phyloP scores from a whole-genome alignment of 805 yeast species.

The Pichia eremophila region DNA sequence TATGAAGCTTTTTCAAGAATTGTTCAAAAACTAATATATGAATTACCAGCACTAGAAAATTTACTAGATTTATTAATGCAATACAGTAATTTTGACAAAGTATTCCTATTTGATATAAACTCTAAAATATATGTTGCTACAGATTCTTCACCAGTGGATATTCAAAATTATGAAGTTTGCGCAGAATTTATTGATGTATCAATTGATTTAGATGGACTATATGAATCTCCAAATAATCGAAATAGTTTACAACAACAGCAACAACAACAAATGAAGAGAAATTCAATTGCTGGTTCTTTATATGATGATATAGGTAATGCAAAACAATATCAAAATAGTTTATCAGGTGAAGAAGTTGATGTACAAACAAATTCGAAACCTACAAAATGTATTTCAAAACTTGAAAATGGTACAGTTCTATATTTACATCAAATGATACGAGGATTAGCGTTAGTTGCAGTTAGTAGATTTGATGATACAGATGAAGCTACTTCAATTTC shows the following conservation, averaged over 20 bases:
- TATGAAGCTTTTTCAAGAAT: constrained; percentile 93
- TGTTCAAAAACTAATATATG: constrained; percentile 84
- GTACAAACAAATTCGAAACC: constrained; percentile 13
- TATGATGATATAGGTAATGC: constrained; percentile 1
- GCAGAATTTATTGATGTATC: constrained; percentile 95
- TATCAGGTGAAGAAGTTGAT: background rate
- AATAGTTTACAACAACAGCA: background rate
- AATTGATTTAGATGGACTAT: constrained; percentile 72
- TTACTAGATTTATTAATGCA: constrained; percentile 82
- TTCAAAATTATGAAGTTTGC: constrained; percentile 91
- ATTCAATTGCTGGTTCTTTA: background rate
- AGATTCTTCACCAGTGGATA: constrained; percentile 91
- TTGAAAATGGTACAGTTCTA: constrained; percentile 76
- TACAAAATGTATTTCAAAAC: constrained; percentile 53
- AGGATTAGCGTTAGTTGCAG: constrained; percentile 84
- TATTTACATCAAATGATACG: constrained; percentile 87
- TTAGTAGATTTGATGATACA: constrained; percentile 59
- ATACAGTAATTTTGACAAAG: constrained; percentile 86
- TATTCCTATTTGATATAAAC: constrained; percentile 82
- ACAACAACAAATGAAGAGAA: background rate
- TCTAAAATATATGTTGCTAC: constrained; percentile 94
- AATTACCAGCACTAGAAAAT: constrained; percentile 79
- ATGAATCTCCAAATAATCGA: constrained; percentile 26
- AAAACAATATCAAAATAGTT: background rate
- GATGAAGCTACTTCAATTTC: constrained; percentile 43